phyloP scores from a whole-genome alignment of 2,329 filamentous ascomycete species.

The Exophiala sideris region DNA sequence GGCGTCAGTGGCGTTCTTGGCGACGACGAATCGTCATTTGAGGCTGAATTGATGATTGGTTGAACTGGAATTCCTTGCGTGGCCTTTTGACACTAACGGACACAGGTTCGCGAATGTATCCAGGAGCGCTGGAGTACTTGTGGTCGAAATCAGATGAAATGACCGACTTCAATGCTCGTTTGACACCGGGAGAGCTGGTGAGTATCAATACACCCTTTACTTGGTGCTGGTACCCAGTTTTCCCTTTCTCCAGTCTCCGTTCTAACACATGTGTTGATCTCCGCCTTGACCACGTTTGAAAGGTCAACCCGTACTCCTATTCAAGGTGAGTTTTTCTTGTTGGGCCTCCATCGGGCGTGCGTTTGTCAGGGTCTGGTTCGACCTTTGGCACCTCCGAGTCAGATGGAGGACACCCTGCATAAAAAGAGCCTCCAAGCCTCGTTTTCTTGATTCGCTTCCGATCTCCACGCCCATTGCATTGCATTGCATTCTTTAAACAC shows the following conservation, averaged over 20 bases:
- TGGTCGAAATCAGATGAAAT: not conserved
- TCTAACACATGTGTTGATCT: not conserved
- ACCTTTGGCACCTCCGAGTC: constrained; percentile 1
- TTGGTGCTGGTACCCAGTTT: not conserved
- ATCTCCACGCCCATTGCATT: constrained; percentile 8
- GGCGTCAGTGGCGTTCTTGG: constrained; percentile 1
- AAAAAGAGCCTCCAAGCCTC: constrained; percentile 16
- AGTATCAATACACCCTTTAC: not conserved
- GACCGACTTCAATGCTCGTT: not conserved
- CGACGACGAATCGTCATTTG: not conserved
- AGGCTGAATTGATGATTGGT: not conserved
- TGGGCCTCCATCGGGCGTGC: not conserved
- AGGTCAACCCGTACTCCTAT: not conserved
- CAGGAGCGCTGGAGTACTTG: no score
- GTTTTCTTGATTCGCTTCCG: constrained; percentile 7
- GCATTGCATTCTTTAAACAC: not conserved
- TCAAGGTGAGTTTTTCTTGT: not conserved
- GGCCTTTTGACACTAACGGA: no score
- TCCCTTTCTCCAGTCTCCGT: not conserved
- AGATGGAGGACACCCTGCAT: constrained; percentile 9
- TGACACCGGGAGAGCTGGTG: not conserved
- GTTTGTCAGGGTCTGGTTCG: not conserved
- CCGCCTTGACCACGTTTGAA: not conserved
- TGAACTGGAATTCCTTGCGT: not conserved
- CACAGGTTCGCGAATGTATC: no score